Evolutionary conservation across 225 moss, liverwort and hornwort species (phyloP).

Genomic region (Physcomitrium patens): DNA sequence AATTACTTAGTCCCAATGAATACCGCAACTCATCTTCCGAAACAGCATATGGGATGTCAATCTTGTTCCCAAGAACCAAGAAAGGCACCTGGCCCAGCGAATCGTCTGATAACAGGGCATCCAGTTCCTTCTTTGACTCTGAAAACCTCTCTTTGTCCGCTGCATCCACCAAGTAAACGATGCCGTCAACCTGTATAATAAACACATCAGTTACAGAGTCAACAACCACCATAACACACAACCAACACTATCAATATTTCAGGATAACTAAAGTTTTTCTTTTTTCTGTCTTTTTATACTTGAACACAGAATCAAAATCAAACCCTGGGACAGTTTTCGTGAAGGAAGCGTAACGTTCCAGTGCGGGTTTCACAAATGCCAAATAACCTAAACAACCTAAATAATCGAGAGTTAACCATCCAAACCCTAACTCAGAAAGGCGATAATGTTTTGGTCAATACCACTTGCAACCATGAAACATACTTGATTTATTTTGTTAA

Average conservation of each 20-base stretch:
- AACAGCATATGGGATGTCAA: slow-evolving; percentile 68
- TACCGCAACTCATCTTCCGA: slow-evolving; percentile 73
- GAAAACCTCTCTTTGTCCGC: slow-evolving; percentile 69
- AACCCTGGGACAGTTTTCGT: slow-evolving; percentile 3
- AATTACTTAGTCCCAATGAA: slow-evolving; percentile 60
- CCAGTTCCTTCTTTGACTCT: slow-evolving; percentile 76
- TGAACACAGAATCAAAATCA: not conserved
- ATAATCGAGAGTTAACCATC: no score
- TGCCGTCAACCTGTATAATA: slow-evolving; percentile 63
- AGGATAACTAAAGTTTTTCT: not conserved
- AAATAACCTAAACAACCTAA: not conserved
- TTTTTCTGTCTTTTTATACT: not conserved
- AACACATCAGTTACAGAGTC: not conserved
- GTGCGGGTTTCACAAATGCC: not conserved
- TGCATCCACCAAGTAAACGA: slow-evolving; percentile 72
- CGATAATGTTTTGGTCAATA: no score
- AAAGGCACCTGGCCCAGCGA: slow-evolving; percentile 65
- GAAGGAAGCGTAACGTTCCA: not conserved
- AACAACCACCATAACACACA: not conserved
- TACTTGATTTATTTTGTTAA: no score
- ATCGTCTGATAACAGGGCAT: slow-evolving; percentile 70
- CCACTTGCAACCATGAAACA: not conserved
- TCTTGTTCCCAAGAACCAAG: slow-evolving; percentile 71
- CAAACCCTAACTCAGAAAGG: no score
- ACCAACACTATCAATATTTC: not conserved